Evolutionary conservation across 805 yeast species (phyloP).

Genomic region (Saturnispora diversa): DNA sequence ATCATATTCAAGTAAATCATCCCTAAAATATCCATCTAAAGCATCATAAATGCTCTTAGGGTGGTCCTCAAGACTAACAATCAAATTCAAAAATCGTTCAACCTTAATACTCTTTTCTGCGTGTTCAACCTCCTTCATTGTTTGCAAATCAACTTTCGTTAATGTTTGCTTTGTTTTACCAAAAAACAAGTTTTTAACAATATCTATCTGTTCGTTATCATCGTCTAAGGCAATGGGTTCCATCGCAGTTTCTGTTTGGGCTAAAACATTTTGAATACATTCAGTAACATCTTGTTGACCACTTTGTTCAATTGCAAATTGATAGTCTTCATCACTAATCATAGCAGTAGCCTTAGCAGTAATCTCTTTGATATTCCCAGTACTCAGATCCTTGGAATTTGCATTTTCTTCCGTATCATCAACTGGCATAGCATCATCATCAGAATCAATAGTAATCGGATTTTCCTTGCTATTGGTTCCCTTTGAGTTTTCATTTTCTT

Average conservation of each 20-base stretch:
- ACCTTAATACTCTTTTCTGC: conserved; percentile 39
- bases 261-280: conserved; percentile 88
- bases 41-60: conserved; percentile 89
- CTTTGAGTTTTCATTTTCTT: conserved; percentile 7
- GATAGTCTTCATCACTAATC: conserved; percentile 57
- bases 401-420: conserved; percentile 12
- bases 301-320: conserved; percentile 69
- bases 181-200: conserved; percentile 71
- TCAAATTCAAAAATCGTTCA: conserved; percentile 73
- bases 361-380: too few relatives aligned
- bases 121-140: conserved; percentile 25
- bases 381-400: conserved; percentile 20
- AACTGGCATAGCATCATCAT: too few relatives aligned
- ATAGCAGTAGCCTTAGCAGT: conserved; percentile 23
- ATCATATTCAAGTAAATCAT: conserved; percentile 59
- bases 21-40: conserved; percentile 73
- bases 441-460: neutral
- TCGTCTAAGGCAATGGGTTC: conserved; percentile 56
- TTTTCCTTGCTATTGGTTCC: conserved; percentile 7
- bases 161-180: conserved; percentile 80
- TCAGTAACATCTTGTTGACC: conserved; percentile 97
- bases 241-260: conserved; percentile 83
- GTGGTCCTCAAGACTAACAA: conserved; percentile 81
- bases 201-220: conserved; percentile 77
- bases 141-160: conserved; percentile 36